phyloP scores from a whole-genome alignment of 352 stramenopile genomes.

The Globisporangium nodosum region DNA sequence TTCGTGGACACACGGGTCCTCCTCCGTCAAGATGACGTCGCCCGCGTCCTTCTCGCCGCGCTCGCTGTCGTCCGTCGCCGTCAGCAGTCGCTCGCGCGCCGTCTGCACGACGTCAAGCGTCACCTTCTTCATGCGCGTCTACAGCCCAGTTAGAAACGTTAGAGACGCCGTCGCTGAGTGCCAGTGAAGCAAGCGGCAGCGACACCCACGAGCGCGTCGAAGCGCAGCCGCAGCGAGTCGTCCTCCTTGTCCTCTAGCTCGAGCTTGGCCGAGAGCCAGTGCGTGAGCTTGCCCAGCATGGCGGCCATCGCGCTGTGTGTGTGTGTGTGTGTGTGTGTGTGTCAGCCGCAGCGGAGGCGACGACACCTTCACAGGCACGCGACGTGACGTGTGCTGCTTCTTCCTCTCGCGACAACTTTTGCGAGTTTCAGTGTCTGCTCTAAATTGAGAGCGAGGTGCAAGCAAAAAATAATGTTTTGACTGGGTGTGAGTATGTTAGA shows the following conservation, averaged over 20 bases:
- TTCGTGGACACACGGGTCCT: conserved; percentile 51
- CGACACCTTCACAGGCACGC: too few relatives aligned
- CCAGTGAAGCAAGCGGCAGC: background rate
- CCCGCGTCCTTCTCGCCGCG: background rate
- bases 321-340: too few relatives aligned
- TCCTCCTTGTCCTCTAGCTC: conserved; percentile 54
- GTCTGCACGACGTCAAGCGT: conserved; percentile 50
- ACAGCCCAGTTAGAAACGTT: background rate
- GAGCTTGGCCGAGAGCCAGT: conserved; percentile 58
- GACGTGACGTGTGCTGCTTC: too few relatives aligned
- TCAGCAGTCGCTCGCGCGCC: conserved; percentile 18
- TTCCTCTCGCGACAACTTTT: too few relatives aligned
- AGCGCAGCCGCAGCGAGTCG: conserved; percentile 44
- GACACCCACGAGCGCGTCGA: conserved; percentile 48
- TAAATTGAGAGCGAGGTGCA: too few relatives aligned
- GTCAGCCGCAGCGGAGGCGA: too few relatives aligned
- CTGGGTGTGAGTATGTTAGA: too few relatives aligned
- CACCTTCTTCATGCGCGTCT: conserved; percentile 67
- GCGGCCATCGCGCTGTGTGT: background rate
- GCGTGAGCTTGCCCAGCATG: conserved; percentile 62
- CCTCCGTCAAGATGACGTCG: conserved; percentile 33
- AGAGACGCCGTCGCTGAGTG: background rate
- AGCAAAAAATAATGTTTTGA: too few relatives aligned
- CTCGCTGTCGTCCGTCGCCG: background rate
- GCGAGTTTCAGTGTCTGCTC: too few relatives aligned